phyloP scores from a whole-genome alignment of 768 basidiomycete species.

The Pilatotrama ljubarskyi region DNA sequence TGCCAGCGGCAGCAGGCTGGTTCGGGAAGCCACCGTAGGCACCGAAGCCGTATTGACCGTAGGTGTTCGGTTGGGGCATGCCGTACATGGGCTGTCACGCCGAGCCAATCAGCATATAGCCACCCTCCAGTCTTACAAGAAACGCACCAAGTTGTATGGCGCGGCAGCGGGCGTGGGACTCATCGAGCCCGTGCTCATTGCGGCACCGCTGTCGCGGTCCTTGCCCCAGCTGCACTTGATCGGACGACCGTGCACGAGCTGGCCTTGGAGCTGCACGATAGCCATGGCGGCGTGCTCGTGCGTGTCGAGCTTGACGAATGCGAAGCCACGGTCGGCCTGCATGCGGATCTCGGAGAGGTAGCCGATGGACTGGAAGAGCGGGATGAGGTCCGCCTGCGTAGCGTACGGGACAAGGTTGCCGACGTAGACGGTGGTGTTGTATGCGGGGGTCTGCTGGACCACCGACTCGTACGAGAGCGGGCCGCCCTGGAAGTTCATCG shows the following conservation, averaged over 20 bases:
- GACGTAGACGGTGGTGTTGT: slow-evolving; percentile 96
- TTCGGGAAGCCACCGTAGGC: slow-evolving; percentile 72
- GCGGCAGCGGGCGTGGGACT: slow-evolving; percentile 60
- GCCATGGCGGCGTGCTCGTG: slow-evolving; percentile 99
- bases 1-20: slow-evolving; percentile 46
- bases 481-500: slow-evolving; percentile 88
- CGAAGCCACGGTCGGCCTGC: slow-evolving; percentile 98
- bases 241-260: slow-evolving; percentile 94
- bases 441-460: slow-evolving; percentile 88
- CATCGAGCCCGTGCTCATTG: slow-evolving; percentile 48
- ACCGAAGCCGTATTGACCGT: slow-evolving; percentile 78
- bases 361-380: slow-evolving; percentile 97
- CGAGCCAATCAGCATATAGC: slow-evolving; percentile 6
- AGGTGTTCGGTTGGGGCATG: slow-evolving; percentile 80
- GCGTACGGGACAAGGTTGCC: slow-evolving; percentile 98
- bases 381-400: slow-evolving; percentile 96
- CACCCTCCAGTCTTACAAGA: slow-evolving; percentile 1
- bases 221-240: slow-evolving; percentile 99
- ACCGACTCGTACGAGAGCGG: slow-evolving; percentile 93
- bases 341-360: slow-evolving; percentile 99
- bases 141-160: slow-evolving; percentile 79
- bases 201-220: slow-evolving; percentile 74
- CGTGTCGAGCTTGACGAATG: slow-evolving; percentile 97
- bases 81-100: slow-evolving; percentile 80
- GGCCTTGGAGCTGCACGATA: slow-evolving; percentile 94